These are phyloP conservation scores for Botrytis fabae DNA, from an alignment of 2,329 filamentous ascomycete genomes.

Conservation along the genomic window DNA sequence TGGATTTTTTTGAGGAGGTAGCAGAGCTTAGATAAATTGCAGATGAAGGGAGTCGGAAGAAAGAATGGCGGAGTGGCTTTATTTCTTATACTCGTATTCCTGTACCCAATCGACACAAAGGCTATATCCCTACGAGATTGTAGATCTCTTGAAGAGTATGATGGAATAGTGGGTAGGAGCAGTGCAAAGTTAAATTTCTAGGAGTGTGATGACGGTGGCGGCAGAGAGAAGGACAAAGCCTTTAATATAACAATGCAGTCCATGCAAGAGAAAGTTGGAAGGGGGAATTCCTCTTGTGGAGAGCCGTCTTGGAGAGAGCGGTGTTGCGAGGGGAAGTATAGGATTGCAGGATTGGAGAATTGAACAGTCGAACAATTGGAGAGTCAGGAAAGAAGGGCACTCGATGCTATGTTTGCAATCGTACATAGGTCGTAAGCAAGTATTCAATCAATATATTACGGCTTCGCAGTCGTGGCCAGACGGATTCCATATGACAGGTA, in stretches of 20 bases:
- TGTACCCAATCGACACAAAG: background rate
- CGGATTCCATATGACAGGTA: background rate
- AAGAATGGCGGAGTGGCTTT: background rate
- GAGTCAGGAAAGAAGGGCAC: background rate
- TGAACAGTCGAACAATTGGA: background rate
- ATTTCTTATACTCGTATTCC: slow-evolving; percentile 3
- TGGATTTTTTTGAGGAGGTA: background rate
- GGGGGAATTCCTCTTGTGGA: background rate
- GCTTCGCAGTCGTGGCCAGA: background rate
- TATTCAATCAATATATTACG: background rate
- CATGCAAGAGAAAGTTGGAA: background rate
- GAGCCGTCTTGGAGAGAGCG: background rate
- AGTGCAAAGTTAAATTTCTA: background rate
- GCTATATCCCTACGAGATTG: slow-evolving; percentile 1
- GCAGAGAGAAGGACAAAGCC: background rate
- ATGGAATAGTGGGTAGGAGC: slow-evolving; percentile 11
- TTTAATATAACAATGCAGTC: background rate
- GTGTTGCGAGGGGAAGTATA: background rate
- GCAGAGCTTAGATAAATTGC: background rate
- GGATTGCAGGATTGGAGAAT: background rate
- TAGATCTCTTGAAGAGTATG: slow-evolving; percentile 7
- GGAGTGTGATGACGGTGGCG: slow-evolving; percentile 3
- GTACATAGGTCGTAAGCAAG: too few species aligned
- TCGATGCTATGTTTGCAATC: background rate
- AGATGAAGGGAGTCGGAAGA: background rate